Percentiles rank a stretch among this genome's conserved stretches.
Conservation (phyloP, 2,329 filamentous ascomycete genomes). For the Alternaria incomplexa region DNA sequence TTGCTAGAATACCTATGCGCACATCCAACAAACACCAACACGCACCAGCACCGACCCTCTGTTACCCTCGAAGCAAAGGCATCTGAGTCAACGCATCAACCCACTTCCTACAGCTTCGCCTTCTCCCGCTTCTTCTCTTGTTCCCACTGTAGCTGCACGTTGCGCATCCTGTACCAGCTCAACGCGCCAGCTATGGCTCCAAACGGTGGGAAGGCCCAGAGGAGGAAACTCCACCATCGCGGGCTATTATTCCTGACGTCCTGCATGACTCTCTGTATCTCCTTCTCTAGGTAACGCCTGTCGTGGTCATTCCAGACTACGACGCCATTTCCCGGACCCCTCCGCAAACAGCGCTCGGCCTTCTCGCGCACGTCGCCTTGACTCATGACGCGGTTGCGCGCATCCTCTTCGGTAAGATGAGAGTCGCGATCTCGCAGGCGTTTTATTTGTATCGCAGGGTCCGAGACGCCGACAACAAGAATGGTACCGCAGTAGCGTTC, state of each 20-base stretch:
- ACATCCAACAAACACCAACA: constrained; percentile 12
- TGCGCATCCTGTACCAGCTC: constrained; percentile 75
- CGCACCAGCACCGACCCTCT: constrained; percentile 5
- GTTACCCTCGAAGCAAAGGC: background rate
- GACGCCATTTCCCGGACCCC: constrained; percentile 69
- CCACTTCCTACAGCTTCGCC: constrained; percentile 59
- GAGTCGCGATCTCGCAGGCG: constrained; percentile 76
- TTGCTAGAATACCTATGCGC: constrained; percentile 20
- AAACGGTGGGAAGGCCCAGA: constrained; percentile 73
- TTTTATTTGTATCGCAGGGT: constrained; percentile 81
- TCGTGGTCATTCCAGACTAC: constrained; percentile 91
- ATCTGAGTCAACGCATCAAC: background rate
- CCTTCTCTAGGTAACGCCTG: constrained; percentile 69
- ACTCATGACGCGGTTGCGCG: constrained; percentile 81
- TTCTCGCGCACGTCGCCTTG: constrained; percentile 88
- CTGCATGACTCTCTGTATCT: constrained; percentile 70
- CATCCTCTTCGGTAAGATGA: constrained; percentile 83
- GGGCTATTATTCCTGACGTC: constrained; percentile 70
- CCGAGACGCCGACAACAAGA: constrained; percentile 82
- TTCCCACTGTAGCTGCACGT: constrained; percentile 75
- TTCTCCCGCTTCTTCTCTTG: constrained; percentile 62
- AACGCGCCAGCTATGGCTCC: constrained; percentile 72
- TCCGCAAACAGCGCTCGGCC: constrained; percentile 73
- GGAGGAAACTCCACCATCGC: constrained; percentile 81
- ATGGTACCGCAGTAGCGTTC: constrained; percentile 86